Conservation (phyloP, 2,329 filamentous ascomycete species). For the Talaromyces funiculosus region DNA sequence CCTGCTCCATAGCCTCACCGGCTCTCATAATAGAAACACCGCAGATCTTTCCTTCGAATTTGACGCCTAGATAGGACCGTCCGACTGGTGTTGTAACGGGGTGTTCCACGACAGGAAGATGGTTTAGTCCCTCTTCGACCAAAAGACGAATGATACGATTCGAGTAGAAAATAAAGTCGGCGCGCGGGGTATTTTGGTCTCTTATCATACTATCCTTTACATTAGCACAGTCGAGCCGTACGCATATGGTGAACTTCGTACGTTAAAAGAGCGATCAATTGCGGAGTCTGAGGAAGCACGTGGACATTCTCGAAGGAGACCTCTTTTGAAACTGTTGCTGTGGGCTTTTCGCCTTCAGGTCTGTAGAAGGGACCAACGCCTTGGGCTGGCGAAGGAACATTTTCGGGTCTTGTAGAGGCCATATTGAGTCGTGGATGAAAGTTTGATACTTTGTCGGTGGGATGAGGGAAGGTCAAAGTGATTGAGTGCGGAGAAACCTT, state of each 20-base stretch:
- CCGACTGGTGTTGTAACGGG: slow-evolving; percentile 88
- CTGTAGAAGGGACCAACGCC: slow-evolving; percentile 76
- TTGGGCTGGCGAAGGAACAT: slow-evolving; percentile 49
- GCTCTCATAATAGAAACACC: slow-evolving; percentile 98
- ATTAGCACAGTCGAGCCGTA: slow-evolving; percentile 11
- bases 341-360: slow-evolving; percentile 70
- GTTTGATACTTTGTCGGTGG: neutral
- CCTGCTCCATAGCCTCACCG: slow-evolving; percentile 97
- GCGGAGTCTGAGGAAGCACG: slow-evolving; percentile 85
- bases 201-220: slow-evolving; percentile 72
- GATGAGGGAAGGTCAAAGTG: neutral
- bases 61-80: slow-evolving; percentile 78
- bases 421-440: neutral
- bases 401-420: slow-evolving; percentile 16
- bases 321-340: slow-evolving; percentile 78
- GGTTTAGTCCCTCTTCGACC: slow-evolving; percentile 95
- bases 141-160: slow-evolving; percentile 95
- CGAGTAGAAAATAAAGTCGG: slow-evolving; percentile 98
- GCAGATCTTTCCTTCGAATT: slow-evolving; percentile 97
- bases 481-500: neutral
- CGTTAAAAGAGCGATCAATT: slow-evolving; percentile 96
- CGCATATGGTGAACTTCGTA: slow-evolving; percentile 46
- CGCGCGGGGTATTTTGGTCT: slow-evolving; percentile 80
- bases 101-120: slow-evolving; percentile 84
- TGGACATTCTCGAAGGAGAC: slow-evolving; percentile 82